These are phyloP conservation scores for Coleophoma crateriformis DNA, from an alignment of 2,329 filamentous ascomycete genomes.

Conservation along the genomic window DNA sequence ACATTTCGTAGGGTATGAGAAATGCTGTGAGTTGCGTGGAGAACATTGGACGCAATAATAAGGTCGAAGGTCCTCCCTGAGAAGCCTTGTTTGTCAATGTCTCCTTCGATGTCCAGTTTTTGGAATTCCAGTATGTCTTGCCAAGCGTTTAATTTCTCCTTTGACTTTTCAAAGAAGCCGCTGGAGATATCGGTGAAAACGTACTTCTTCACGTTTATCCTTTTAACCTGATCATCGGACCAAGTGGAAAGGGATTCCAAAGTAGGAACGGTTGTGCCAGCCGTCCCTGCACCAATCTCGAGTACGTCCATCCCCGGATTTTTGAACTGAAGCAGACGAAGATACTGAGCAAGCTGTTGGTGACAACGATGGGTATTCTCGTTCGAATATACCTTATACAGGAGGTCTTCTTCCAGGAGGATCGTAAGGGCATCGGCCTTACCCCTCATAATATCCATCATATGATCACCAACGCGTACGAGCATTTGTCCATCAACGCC, in stretches of 20 bases:
- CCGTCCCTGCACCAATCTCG: neutral
- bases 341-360: neutral
- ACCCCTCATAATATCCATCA: neutral
- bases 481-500: neutral
- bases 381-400: neutral
- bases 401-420: neutral
- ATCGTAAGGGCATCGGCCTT: neutral
- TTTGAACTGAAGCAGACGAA: neutral
- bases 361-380: neutral
- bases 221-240: neutral
- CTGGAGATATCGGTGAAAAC: neutral
- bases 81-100: constrained; percentile 26
- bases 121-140: constrained; percentile 16
- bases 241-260: neutral
- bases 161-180: neutral
- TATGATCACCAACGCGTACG: neutral
- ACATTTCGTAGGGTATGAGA: constrained; percentile 24
- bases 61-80: constrained; percentile 28
- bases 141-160: neutral
- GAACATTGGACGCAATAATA: constrained; percentile 31
- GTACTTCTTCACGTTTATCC: neutral
- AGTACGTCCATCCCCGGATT: neutral
- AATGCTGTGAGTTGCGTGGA: constrained; percentile 31
- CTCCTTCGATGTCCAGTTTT: constrained; percentile 17
- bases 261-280: neutral